Percentiles rank a stretch among this genome's conserved stretches.
phyloP scores from a whole-genome alignment of 2,329 filamentous ascomycete species.

The Colletotrichum neosansevieriae region DNA sequence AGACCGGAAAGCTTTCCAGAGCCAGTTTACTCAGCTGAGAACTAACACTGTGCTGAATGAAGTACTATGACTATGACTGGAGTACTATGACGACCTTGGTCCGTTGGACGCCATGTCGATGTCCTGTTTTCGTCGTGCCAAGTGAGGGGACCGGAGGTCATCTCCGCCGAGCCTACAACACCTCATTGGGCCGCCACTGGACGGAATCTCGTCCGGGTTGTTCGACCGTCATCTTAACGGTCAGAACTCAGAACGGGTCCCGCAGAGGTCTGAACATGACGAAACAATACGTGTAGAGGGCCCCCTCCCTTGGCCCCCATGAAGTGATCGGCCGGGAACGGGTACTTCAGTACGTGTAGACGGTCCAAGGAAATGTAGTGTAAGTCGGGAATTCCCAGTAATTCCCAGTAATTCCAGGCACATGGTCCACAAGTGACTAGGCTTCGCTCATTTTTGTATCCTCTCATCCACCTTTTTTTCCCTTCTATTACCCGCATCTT shows the following conservation, averaged over 20 bases:
- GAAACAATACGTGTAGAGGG: neutral
- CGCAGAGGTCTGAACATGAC: neutral
- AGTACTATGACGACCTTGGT: constrained; percentile 23
- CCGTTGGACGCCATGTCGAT: neutral
- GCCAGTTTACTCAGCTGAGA: neutral
- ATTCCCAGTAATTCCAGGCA: constrained; percentile 1
- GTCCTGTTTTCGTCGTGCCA: constrained; percentile 31
- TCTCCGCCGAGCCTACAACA: neutral
- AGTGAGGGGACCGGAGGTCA: constrained; percentile 18
- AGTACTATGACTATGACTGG: too few relatives aligned
- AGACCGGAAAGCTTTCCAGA: neutral
- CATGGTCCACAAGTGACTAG: neutral
- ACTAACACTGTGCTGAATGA: too few relatives aligned
- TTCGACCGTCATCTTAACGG: neutral
- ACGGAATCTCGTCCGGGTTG: neutral
- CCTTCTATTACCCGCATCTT: neutral
- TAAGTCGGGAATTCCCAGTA: too few relatives aligned
- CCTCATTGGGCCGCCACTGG: neutral
- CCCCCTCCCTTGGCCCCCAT: neutral
- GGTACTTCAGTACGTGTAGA: neutral
- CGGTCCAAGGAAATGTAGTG: too few relatives aligned
- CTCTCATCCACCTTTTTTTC: neutral
- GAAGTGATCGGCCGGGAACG: constrained; percentile 11
- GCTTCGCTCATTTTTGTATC: neutral
- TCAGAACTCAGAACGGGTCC: neutral